Evolutionary conservation across 441 rosid genomes (phyloP), one percentile per base, ranked within the genome.

Genomic region (Populus tomentosa): DNA sequence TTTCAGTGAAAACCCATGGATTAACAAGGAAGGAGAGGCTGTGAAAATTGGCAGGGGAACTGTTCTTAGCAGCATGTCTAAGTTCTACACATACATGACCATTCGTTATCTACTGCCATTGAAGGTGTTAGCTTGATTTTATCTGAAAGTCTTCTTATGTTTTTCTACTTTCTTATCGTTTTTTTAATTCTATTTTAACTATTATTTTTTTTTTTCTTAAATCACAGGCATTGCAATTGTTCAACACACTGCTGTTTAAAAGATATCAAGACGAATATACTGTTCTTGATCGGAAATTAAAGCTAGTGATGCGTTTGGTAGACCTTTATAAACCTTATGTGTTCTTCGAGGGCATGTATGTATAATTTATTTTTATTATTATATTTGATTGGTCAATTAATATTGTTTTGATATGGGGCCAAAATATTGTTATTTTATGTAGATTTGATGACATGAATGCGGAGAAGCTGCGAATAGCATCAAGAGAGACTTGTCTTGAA

Each of bases 1-100:
- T 84, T 94, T 94, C 83, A 65, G 84, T 9, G 81, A 84, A 65
- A 87, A 82, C 1, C 98, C 98, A 28, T 88, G 92, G 91, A 83
- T 89, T 71, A 84, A 83, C 73, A 90, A 90, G 35, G 86, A 93
- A 10, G 97, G 97, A 6, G 82, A 83, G 69, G 84, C 90, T 0
- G 89, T 93, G 5, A 85, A 75, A 26, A 87, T 91, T 53, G 72
- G 87, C 24, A 86, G 73, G 36, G 73, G 86, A 71, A 86, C 69
- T 0, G 68, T 87, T 14, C 62, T 91, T 13, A 32, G 69, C 20
- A 82, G 83, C 80, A 88, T 91, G 93, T 85, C 68, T 40, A 87
- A 83, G 70, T 94, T 94, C 89, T 85, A 81, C 67, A 80, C 82
- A 67, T 89, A 93, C 85, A 88, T 93, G 86, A 82, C 91, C 1